Evolutionary conservation across 495 filamentous ascomycete genomes (phyloP).

Genomic region (Aspergillus bertholletiae): DNA sequence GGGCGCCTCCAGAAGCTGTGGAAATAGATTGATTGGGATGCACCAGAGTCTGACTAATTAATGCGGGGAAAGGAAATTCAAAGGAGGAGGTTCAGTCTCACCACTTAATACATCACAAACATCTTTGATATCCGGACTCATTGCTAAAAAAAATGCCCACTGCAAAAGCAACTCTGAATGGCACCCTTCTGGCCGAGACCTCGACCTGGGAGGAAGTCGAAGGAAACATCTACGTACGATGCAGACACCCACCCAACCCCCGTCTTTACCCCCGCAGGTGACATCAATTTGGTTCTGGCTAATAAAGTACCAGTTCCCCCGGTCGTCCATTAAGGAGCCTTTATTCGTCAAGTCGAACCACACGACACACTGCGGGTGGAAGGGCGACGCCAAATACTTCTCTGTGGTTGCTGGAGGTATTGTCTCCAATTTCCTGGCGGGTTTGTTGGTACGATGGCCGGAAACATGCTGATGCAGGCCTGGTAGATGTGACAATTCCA

Average conservation of each 20-base stretch:
- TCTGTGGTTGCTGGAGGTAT: constrained; percentile 55
- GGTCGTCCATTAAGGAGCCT: constrained; percentile 34
- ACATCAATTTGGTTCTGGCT: constrained; percentile 1
- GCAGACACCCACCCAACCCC: too few relatives aligned
- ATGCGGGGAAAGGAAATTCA: too few relatives aligned
- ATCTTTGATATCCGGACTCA: too few relatives aligned
- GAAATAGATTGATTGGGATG: too few relatives aligned
- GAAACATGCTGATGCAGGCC: not conserved
- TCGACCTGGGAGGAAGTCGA: constrained; percentile 63
- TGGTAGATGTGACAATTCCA: constrained; percentile 44
- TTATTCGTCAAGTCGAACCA: constrained; percentile 46
- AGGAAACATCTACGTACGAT: constrained; percentile 65
- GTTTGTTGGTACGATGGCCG: too few relatives aligned
- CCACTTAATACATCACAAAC: too few relatives aligned
- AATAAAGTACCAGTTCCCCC: constrained; percentile 30
- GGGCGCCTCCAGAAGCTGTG: too few relatives aligned
- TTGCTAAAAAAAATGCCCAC: constrained; percentile 45
- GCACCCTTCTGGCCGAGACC: constrained; percentile 56
- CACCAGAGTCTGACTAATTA: too few relatives aligned
- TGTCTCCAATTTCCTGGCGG: too few relatives aligned
- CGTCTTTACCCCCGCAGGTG: not conserved
- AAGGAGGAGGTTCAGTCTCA: too few relatives aligned
- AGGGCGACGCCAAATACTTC: constrained; percentile 68
- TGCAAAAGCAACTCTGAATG: constrained; percentile 57
- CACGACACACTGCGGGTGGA: constrained; percentile 62